A percentile compares a stretch with the other conserved stretches of the same genome.
These are phyloP conservation scores for Scleroderma bovista DNA, from an alignment of 768 basidiomycete species.

Conservation along the genomic window DNA sequence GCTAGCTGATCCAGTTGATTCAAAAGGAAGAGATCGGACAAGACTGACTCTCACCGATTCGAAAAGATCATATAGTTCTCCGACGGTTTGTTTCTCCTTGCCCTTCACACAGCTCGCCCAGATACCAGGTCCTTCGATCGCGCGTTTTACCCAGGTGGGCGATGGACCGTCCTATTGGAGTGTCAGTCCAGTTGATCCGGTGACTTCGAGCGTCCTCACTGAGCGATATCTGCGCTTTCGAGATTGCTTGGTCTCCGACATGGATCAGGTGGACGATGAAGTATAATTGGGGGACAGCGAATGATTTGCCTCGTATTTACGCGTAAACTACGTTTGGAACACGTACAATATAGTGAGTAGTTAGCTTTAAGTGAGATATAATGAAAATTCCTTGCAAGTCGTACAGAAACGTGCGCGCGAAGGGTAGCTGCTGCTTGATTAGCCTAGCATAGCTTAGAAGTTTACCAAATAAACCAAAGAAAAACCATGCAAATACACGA, in stretches of 20 bases:
- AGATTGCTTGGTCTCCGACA: slow-evolving; percentile 18
- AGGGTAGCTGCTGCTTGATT: too few relatives aligned
- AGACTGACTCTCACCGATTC: slow-evolving; percentile 51
- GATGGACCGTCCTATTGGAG: slow-evolving; percentile 51
- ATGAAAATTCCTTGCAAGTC: slow-evolving; percentile 10
- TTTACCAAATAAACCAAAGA: too few relatives aligned
- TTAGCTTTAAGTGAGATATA: slow-evolving; percentile 25
- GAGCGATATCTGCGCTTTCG: slow-evolving; percentile 49
- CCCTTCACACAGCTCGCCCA: slow-evolving; percentile 87
- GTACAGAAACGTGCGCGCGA: background rate
- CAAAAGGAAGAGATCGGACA: slow-evolving; percentile 1
- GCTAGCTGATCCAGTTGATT: slow-evolving; percentile 48
- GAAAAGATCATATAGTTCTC: slow-evolving; percentile 75
- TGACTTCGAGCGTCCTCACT: slow-evolving; percentile 26
- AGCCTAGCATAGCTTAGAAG: too few relatives aligned
- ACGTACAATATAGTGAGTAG: slow-evolving; percentile 2
- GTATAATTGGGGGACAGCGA: too few relatives aligned
- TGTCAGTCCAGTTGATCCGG: background rate
- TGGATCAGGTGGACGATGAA: background rate
- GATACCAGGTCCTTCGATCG: slow-evolving; percentile 75
- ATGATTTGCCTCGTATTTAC: slow-evolving; percentile 12
- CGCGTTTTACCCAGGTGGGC: slow-evolving; percentile 57
- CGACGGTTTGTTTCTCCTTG: slow-evolving; percentile 72
- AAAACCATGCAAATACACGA: background rate
- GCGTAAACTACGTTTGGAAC: slow-evolving; percentile 6